Base-by-base conservation (phyloP, 2,329 filamentous ascomycete genomes). In the Verticillium nonalfalfae region DNA sequence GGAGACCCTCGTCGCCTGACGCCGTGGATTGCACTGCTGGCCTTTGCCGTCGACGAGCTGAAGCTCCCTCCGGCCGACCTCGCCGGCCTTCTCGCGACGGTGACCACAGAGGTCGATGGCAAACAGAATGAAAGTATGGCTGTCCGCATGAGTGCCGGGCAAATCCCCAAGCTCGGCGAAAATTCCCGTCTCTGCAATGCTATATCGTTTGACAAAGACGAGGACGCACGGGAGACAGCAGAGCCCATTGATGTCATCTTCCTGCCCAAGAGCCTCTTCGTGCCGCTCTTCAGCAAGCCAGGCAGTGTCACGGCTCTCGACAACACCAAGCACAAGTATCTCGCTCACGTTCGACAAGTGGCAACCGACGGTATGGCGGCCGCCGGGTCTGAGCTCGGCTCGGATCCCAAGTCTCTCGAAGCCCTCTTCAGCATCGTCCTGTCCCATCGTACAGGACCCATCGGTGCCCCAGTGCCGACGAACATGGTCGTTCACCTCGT, bases 291-390 rank as follows among this genome's bases (percentile, higher is more conserved):
- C 59, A 60, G 65, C 1, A 35, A 14, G 39, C 15, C 39, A 7
- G 15, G 14, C 6, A 7, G 1, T 5, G n/a, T 5, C 7, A n/a
- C 14, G 15, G 55, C 11, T 18, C 65, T 65, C 14, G 61, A 71
- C 59, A 67, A 67, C 1, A 63, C 58, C 0, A 66, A 63, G 21
- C 72, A 73, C 63, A 62, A 70, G 34, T 75, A 67, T 40, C 65
- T 79, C 5, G 66, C 78, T 1, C 78, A 81, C 59, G 73, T 77
- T 0, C 72, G 77, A 0, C 68, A 75, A 11, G 72, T 80, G 62
- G 76, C 78, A 58, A 71, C 68, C 0, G 58, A 62, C 0, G 76
- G 77, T 0, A 76, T 78, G 68, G 71, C 76, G 0, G 60, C 72
- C 0, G 73, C 73, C 0, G 75, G 72, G 4, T 31, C 26, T 31